Evolutionary conservation across 768 basidiomycete genomes (phyloP), one percentile per base, ranked within the genome.

Genomic region (Lentinula raphanica): DNA sequence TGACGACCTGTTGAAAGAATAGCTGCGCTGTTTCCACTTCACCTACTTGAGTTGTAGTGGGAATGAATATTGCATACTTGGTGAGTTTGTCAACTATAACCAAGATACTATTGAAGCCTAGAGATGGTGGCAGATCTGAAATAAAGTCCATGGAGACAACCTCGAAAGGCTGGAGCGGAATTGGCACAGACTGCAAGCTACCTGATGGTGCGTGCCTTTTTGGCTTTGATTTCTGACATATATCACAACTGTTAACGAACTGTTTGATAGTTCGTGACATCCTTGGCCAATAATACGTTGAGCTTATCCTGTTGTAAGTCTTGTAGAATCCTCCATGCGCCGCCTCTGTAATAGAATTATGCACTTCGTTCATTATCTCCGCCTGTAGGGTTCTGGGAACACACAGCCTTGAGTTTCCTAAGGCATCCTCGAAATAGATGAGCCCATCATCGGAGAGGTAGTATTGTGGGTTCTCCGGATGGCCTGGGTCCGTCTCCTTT

Each of bases 11-110:
- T 35, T 7, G 8, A 13, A 35, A 35, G 13, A 35, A 35, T 35
- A 35, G 13, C 13, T 35, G 32, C 8, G 32, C 32, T 9, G 32
- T 35, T 2, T 35, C 32, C 13, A 9, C 13, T 9, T 35, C 62
- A 3, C 60, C 65, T 21, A 72, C 63, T 0, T 28, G 63, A 2
- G 67, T 64, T 13, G 58, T 54, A 35, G 63, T 58, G 1, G 77
- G 75, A 19, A 79, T 69, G 61, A 80, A 77, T 12, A 73, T 68
- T 0, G 61, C 72, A 62, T 68, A 70, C 58, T 81, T 82, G 2
- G 74, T 74, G 7, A 45, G 44, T 45, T 45, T 45, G 15, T 45
- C 44, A 6, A 45, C 25, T 9, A 45, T 45, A 17, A 45, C 44
- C 6, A 45, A 27, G 15, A 45, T 27, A 17, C n/a, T 45, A 27